A percentile compares a stretch with the other conserved stretches of the same genome.
Conservation (phyloP, 192 early-diverging fungal genomes). For the Rhizoclosmatium sp. region DNA sequence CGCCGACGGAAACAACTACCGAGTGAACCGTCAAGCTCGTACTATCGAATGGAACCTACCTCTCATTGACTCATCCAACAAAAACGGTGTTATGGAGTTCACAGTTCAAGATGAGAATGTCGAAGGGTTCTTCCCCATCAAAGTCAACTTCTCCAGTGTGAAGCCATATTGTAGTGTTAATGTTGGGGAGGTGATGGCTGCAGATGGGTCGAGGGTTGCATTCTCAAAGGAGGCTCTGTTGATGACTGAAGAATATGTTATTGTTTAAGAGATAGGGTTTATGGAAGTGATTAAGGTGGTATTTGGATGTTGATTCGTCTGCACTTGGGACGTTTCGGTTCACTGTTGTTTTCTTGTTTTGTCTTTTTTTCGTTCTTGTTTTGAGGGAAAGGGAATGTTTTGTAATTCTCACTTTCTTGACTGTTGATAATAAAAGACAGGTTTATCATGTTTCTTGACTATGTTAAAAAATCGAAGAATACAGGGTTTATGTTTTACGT, state of each 20-base stretch:
- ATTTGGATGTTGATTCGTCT: not conserved
- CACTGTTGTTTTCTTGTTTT: not conserved
- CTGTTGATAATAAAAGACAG: too few species aligned
- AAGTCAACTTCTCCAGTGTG: slow-evolving; percentile 76
- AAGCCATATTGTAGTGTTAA: slow-evolving; percentile 80
- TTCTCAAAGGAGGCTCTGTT: slow-evolving; percentile 80
- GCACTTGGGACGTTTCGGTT: not conserved
- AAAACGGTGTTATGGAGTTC: slow-evolving; percentile 87
- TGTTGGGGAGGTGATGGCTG: slow-evolving; percentile 61
- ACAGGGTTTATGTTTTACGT: too few species aligned
- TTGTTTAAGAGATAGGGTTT: slow-evolving; percentile 65
- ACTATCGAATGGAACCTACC: slow-evolving; percentile 88
- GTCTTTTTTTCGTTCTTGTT: too few species aligned
- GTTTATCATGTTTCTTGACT: too few species aligned
- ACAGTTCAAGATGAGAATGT: slow-evolving; percentile 78
- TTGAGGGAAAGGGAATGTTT: too few species aligned
- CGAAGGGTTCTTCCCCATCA: slow-evolving; percentile 86
- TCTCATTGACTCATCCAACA: slow-evolving; percentile 78
- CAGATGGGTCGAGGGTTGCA: slow-evolving; percentile 63
- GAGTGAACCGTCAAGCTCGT: slow-evolving; percentile 73
- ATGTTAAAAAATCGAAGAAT: too few species aligned
- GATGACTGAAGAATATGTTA: slow-evolving; percentile 79
- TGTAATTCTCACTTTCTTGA: too few species aligned
- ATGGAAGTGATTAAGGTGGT: not conserved
- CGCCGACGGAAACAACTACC: slow-evolving; percentile 78